Evolutionary conservation across 2,329 filamentous ascomycete genomes (phyloP), one percentile per base, ranked within the genome.

Genomic region (Talaromyces albobiverticillius): DNA sequence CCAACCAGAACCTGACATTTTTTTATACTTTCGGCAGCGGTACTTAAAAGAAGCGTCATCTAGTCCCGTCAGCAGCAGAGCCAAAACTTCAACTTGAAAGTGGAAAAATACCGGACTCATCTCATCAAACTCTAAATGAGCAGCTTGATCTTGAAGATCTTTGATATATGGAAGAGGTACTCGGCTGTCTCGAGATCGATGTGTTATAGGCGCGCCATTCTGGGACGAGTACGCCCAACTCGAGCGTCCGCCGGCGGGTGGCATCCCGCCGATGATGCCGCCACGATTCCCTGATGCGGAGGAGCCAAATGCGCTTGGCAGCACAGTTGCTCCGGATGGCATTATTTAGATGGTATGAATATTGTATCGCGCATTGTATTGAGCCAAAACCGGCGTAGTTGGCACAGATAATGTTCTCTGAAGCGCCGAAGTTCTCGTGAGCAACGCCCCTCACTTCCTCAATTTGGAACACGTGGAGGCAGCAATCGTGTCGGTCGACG

Each of bases 121-220:
- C 18, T 70, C 69, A 36, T 67, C 65, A 25, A 71, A 59, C 45
- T 66, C 64, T 46, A 71, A 60, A 13, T 61, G 57, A 18, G 69
- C 64, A 32, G 70, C 70, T 57, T 73, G 61, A 54, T 73, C 70
- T 51, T 73, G 70, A 38, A 73, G 66, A 57, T 72, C 70, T 53
- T 72, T 73, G 42, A 73, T 71, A 60, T 71, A 68, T 11, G 69
- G 70, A 47, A 67, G 71, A 45, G 62, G 61, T 29, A 66, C 63
- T 56, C 60, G 62, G 53, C 57, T 56, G 45, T 53, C 52, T 7
- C 56, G 54, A 57, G 57, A 42, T 25, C 57, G 53, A 46, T 36
- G 46, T 4, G 59, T 34, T 20, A 38, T n/a, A 32, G 48, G 41
- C 29, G 23, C 23, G 53, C 48, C 48, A 48, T 55, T 46, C 26